Evolutionary conservation across 208 protist genomes (phyloP).

Genomic region (Crithidia acanthocephali): DNA sequence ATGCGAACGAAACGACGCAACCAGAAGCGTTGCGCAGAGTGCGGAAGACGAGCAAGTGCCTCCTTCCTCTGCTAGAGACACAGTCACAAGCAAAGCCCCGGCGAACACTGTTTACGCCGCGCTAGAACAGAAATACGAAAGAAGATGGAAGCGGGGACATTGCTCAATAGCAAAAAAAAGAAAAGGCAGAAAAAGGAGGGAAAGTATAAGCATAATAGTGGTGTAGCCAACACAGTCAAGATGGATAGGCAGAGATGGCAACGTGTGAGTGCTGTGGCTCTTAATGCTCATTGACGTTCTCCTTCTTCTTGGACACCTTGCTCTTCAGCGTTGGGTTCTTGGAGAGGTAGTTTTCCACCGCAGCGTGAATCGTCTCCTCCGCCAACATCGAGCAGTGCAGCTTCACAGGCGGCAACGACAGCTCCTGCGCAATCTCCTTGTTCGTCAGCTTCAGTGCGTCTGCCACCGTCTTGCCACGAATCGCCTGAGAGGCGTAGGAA

Average conservation of each 20-base stretch:
- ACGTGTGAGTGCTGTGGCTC: background rate
- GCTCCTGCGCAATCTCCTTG: constrained; percentile 98
- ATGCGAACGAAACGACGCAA: no score
- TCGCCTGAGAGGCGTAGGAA: constrained; percentile 97
- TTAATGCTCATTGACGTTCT: constrained; percentile 22
- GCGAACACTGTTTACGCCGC: no score
- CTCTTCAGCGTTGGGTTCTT: constrained; percentile 94
- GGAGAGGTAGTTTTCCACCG: constrained; percentile 97
- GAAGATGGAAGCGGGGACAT: background rate
- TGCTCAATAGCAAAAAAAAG: constrained; percentile 21
- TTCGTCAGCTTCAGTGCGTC: constrained; percentile 98
- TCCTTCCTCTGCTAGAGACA: no score
- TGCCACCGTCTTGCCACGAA: constrained; percentile 98
- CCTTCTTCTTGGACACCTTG: constrained; percentile 63
- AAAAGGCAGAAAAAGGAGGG: constrained; percentile 1
- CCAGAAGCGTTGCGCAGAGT: no score
- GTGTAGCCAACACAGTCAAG: background rate
- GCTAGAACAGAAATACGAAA: no score
- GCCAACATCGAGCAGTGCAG: constrained; percentile 99
- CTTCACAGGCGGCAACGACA: constrained; percentile 99
- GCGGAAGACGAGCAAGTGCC: no score
- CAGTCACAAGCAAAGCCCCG: no score
- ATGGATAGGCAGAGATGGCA: background rate
- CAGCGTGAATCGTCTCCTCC: constrained; percentile 99
- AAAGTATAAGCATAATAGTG: background rate